Evolutionary conservation across 2,329 filamentous ascomycete species (phyloP).

Genomic region (Bipolaris victoriae): DNA sequence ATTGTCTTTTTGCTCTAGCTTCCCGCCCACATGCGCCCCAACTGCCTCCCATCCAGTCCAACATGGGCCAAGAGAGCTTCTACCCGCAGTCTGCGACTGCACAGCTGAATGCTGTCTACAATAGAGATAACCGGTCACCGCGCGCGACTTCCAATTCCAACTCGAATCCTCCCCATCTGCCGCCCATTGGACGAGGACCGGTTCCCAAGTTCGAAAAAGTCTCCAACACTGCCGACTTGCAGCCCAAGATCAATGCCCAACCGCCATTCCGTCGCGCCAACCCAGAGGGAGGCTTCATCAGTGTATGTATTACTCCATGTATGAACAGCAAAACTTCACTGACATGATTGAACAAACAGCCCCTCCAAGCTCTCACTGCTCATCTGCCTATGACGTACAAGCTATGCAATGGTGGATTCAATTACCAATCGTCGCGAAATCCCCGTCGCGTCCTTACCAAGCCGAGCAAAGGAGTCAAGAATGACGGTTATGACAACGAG

Average conservation of each 20-base stretch:
- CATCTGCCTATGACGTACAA: constrained; percentile 95
- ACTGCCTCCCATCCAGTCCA: constrained; percentile 76
- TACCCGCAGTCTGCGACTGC: constrained; percentile 75
- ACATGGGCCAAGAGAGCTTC: constrained; percentile 70
- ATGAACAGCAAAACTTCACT: constrained; percentile 13
- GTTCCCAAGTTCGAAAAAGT: constrained; percentile 89
- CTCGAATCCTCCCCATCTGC: constrained; percentile 56
- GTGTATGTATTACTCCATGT: constrained; percentile 64
- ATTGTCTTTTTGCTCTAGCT: constrained; percentile 38
- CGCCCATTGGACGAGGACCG: constrained; percentile 62
- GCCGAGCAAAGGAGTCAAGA: constrained; percentile 97
- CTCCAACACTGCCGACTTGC: constrained; percentile 73
- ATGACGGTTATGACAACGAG: constrained; percentile 98
- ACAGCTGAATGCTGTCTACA: constrained; percentile 71
- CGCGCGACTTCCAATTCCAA: constrained; percentile 48
- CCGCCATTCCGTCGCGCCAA: constrained; percentile 92
- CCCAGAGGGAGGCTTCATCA: constrained; percentile 97
- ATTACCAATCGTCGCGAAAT: constrained; percentile 97
- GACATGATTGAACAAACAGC: constrained; percentile 59
- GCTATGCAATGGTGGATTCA: constrained; percentile 97
- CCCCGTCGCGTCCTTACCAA: constrained; percentile 95
- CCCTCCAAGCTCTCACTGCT: constrained; percentile 90
- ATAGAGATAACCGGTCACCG: constrained; percentile 59
- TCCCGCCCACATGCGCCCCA: constrained; percentile 66
- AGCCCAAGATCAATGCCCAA: constrained; percentile 83